These are phyloP conservation scores for Leishmania arabica DNA, from an alignment of 208 protist species.

Conservation along the genomic window DNA sequence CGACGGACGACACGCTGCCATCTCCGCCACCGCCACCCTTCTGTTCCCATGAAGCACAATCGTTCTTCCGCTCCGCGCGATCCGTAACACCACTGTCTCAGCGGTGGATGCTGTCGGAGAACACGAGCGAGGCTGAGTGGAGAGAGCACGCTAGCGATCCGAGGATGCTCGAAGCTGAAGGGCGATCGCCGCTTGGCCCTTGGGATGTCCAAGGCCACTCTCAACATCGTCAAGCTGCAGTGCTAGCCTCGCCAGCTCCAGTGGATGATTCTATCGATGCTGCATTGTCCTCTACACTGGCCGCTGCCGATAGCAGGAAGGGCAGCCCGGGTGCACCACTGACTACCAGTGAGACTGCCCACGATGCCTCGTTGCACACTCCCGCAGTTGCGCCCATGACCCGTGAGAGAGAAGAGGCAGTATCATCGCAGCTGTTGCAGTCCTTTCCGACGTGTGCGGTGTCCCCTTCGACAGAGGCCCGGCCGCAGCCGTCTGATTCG, in stretches of 20 bases:
- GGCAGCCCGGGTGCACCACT: not conserved
- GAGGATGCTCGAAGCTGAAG: not conserved
- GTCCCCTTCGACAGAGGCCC: not conserved
- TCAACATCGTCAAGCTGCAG: not conserved
- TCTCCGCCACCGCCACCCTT: not conserved
- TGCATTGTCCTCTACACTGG: not conserved
- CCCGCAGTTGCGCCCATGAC: not conserved
- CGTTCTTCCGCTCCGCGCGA: not conserved
- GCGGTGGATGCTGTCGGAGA: conserved; percentile 18
- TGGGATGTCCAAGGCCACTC: not conserved
- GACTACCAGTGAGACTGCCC: not conserved
- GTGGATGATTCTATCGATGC: conserved; percentile 4
- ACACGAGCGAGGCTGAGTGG: not conserved
- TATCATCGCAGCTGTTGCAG: not conserved
- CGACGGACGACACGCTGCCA: conserved; percentile 18
- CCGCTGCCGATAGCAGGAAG: not conserved
- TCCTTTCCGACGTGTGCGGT: not conserved
- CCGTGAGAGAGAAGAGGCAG: not conserved
- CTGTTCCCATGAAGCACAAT: too few species aligned
- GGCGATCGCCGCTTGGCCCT: not conserved
- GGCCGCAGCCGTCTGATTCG: not conserved
- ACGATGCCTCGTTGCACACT: not conserved
- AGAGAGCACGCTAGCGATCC: not conserved
- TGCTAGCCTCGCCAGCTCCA: conserved; percentile 6
- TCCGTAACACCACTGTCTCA: not conserved